Evolutionary conservation across 208 protist genomes (phyloP), one percentile per base, ranked within the genome.

Genomic region (Crithidia sp.): DNA sequence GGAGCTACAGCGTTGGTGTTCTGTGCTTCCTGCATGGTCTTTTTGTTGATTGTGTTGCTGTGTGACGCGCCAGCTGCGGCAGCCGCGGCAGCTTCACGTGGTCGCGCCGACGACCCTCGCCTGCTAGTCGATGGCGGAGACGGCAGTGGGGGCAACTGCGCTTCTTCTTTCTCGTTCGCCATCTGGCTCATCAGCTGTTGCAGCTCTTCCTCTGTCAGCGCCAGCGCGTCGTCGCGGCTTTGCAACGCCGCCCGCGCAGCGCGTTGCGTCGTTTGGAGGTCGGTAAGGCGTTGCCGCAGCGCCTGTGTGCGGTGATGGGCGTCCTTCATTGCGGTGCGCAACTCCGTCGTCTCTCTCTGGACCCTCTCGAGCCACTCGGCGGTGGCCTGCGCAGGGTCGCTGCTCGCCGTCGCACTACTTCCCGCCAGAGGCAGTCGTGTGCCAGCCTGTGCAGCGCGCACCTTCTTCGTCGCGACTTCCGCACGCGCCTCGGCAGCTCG

Each of bases 181-280:
- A 73, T 28, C 47, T 73, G 45, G 5, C 28, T 10, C 45, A 65
- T 39, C 4, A 73, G 28, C 5, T 19, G 4, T 7, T 61, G 56
- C 60, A 75, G 52, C 43, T 75, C 70, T 4, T 67, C 60, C 16
- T 67, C 60, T 0, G 70, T 64, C 7, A 39, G 7, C 49, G 36
- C 28, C 44, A 75, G 50, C 3, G 56, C 60, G 5, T 55, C 70
- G 13, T 57, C 70, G 14, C 52, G 59, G 60, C 53, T 43, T 45
- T 41, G 53, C 40, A 75, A 28, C 60, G 47, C 50, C 8, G 60
- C 45, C 41, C 7, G 17, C 2, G 16, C 28, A 7, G 17, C 2
- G 6, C 37, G 47, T 2, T 55, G 53, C 13, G 60, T 17, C 6
- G 17, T 50, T 53, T 67, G 70, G 14, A 0, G 47, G 16, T 61